A percentile compares a stretch with the other conserved stretches of the same genome.
Evolutionary conservation across 768 basidiomycete genomes (phyloP).

Genomic region (Suillus placidus): DNA sequence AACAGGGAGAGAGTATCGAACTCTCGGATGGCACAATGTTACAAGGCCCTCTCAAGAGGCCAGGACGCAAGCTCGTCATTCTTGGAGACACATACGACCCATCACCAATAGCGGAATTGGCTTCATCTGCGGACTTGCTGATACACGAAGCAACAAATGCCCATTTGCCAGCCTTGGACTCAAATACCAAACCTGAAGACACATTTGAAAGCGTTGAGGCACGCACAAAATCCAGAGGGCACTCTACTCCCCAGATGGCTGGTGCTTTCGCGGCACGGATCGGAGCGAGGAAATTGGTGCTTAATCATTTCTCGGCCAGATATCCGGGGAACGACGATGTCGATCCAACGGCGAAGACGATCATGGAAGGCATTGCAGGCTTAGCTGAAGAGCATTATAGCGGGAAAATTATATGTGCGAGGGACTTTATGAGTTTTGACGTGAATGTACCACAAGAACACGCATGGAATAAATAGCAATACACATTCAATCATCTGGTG

Average conservation of each 20-base stretch:
- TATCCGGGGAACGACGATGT: constrained; percentile 70
- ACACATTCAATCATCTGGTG: constrained; percentile 55
- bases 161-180: constrained; percentile 67
- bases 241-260: constrained; percentile 92
- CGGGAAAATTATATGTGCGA: constrained; percentile 66
- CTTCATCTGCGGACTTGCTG: constrained; percentile 68
- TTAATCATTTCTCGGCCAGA: constrained; percentile 87
- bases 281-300: constrained; percentile 59
- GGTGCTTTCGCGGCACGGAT: constrained; percentile 75
- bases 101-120: constrained; percentile 61
- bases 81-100: constrained; percentile 87
- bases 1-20: constrained; percentile 61
- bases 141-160: constrained; percentile 93
- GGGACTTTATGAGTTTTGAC: constrained; percentile 75
- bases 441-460: constrained; percentile 41
- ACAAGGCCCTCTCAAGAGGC: constrained; percentile 62
- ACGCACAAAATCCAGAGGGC: constrained; percentile 74
- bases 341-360: constrained; percentile 46
- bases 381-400: constrained; percentile 59
- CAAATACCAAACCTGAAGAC: constrained; percentile 59
- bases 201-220: constrained; percentile 62
- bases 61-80: constrained; percentile 77
- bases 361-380: constrained; percentile 65
- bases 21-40: constrained; percentile 76
- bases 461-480: constrained; percentile 16